These are phyloP conservation scores for Nematocida ausubeli DNA, from an alignment of 371 early-diverging fungal species.

Conservation along the genomic window DNA sequence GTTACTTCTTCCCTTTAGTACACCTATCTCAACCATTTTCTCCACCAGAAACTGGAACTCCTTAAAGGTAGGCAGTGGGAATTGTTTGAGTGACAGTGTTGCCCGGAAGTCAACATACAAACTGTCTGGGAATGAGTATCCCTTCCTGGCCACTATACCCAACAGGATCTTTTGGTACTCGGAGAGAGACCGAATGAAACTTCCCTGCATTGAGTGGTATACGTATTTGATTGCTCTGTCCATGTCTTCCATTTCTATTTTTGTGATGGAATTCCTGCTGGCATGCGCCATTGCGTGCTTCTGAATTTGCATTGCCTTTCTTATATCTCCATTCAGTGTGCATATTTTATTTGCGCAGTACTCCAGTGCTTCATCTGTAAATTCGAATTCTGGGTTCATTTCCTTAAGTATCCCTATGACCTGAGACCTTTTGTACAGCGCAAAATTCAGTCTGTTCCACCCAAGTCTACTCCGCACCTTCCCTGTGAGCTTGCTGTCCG, in stretches of 20 bases:
- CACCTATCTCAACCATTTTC: slow-evolving; percentile 46
- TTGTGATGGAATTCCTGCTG: background rate
- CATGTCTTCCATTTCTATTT: slow-evolving; percentile 20
- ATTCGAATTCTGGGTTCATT: background rate
- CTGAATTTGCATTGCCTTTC: slow-evolving; percentile 86
- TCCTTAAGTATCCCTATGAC: slow-evolving; percentile 43
- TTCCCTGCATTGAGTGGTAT: slow-evolving; percentile 53
- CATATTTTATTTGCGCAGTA: slow-evolving; percentile 86
- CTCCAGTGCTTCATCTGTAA: slow-evolving; percentile 75
- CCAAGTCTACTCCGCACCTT: slow-evolving; percentile 85
- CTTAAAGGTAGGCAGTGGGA: slow-evolving; percentile 52
- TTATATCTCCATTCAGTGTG: slow-evolving; percentile 87
- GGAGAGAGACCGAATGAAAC: slow-evolving; percentile 31
- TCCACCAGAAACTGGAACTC: slow-evolving; percentile 55
- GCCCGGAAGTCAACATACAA: slow-evolving; percentile 30
- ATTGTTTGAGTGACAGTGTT: slow-evolving; percentile 17
- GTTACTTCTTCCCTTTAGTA: slow-evolving; percentile 52
- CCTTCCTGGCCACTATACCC: slow-evolving; percentile 43
- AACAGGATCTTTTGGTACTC: slow-evolving; percentile 56
- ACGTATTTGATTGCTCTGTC: slow-evolving; percentile 46
- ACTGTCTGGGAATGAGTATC: slow-evolving; percentile 9
- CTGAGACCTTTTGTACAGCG: slow-evolving; percentile 57
- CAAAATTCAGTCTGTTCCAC: slow-evolving; percentile 66
- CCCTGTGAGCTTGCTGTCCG: slow-evolving; percentile 81
- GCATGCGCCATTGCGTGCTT: slow-evolving; percentile 65